Percentiles rank a stretch among this genome's conserved stretches.
phyloP scores from a whole-genome alignment of 148 eudicot genomes.

The Oxyria digyna region DNA sequence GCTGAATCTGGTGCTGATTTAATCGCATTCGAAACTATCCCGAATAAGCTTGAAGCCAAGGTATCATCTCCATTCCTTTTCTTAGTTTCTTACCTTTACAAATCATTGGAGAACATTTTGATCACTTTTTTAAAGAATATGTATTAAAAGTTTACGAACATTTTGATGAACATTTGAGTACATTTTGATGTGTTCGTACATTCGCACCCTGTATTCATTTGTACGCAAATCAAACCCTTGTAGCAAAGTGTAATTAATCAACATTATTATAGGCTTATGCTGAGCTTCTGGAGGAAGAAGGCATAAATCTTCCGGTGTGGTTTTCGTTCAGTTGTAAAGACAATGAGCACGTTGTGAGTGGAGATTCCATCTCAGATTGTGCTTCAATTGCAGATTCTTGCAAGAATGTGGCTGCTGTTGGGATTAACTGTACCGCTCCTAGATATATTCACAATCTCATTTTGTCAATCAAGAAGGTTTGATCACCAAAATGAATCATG shows the following conservation, averaged over 20 bases:
- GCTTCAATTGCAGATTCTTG: slow-evolving; percentile 42
- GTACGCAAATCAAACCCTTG: no score
- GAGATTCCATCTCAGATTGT: slow-evolving; percentile 45
- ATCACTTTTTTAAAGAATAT: no score
- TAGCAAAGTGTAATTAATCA: neutral
- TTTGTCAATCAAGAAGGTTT: slow-evolving; percentile 36
- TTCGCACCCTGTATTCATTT: neutral
- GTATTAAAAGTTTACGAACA: no score
- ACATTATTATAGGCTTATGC: slow-evolving; percentile 34
- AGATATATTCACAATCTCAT: slow-evolving; percentile 37
- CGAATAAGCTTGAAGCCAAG: slow-evolving; percentile 57
- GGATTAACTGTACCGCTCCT: slow-evolving; percentile 68
- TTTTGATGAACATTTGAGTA: no score
- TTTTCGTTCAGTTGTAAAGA: slow-evolving; percentile 49
- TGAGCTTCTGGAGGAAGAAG: slow-evolving; percentile 59
- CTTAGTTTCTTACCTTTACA: no score
- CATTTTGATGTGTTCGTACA: no score
- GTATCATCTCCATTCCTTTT: slow-evolving; percentile 11
- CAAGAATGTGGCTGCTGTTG: slow-evolving; percentile 44
- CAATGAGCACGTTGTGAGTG: slow-evolving; percentile 37
- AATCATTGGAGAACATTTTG: no score
- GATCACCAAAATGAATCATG: neutral
- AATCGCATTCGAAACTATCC: slow-evolving; percentile 65
- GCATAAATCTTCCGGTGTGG: slow-evolving; percentile 52
- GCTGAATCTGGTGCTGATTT: slow-evolving; percentile 54